Base-by-base conservation (phyloP, 2,329 filamentous ascomycete genomes). In the Emmonsia crescens region DNA sequence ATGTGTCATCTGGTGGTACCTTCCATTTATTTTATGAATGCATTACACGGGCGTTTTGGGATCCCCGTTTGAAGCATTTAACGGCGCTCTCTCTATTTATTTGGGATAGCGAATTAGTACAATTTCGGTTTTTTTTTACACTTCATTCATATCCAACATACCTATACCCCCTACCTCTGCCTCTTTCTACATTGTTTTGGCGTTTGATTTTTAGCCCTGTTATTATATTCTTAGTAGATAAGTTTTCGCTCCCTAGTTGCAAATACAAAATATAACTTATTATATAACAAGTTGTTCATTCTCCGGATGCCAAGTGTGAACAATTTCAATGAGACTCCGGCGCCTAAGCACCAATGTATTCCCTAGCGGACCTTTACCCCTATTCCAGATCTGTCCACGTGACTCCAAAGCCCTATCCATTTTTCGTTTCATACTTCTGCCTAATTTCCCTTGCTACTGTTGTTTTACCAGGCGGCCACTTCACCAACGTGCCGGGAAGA, bases 341-440 rank as follows among this genome's bases (percentile, higher is more conserved):
- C n/a, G n/a, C n/a, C n/a, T n/a, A n/a, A n/a, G n/a, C n/a, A n/a
- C n/a, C n/a, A n/a, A n/a, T n/a, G n/a, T n/a, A n/a, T n/a, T n/a
- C n/a, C n/a, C n/a, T n/a, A n/a, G n/a, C n/a, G n/a, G n/a, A n/a
- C n/a, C n/a, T n/a, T 38, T 38, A 38, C 36, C 36, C 67, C 68
- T 69, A 75, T 65, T 75, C 71, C 8, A 76, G 64, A 59, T 75
- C 71, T 56, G 74, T 57, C 65, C 38, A 59, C 73, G 52, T 75
- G 68, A 63, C 74, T 66, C 71, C 73, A 74, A n/a, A 73, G 3
- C 61, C 4, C 69, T 58, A 62, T 73, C 69, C 70, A 21, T 64
- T 67, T 59, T 57, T 68, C 60, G 24, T 68, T 61, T 57, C 66
- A 62, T 64, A n/a, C 67, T 60, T 58, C 65, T 40, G 68, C 64